Base-by-base conservation (phyloP, 108 stramenopile genomes). In the Nitzschia inconspicua region DNA sequence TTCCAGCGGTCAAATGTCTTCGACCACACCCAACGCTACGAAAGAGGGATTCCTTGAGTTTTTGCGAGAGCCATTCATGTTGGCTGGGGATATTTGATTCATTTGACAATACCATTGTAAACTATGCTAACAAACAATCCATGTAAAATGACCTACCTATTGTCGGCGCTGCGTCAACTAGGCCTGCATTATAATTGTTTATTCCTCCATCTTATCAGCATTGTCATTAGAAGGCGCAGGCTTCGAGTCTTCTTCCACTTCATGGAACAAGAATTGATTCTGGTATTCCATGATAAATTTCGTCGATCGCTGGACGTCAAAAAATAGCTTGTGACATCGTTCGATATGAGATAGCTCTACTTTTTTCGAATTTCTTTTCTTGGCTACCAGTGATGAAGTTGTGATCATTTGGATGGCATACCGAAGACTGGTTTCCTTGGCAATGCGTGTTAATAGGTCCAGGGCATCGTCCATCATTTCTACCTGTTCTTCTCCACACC, bases 351-450 rank as follows among this genome's bases (percentile, higher is more conserved):
- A 66, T 43, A 95, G 65, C 35, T 93, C 89, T 37, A 99, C 97
- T 62, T 86, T 66, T 5, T 81, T 66, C 26, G 86, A 86, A 51
- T 98, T 98, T 47, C 91, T 64, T 68, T 98, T 98, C 37, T 76
- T 65, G 14, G 96, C 94, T 8, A 77, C 73, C 53, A 99, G 75
- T 39, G 78, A 89, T 3, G 96, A 78, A 4, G 94, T 86, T 62
- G 93, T 98, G 61, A 99, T 97, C 95, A 98, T 94, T 47, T 99
- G 97, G 57, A 99, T 98, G 18, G 97, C 97, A 67, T 99, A 99
- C 10, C 98, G 96, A 55, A 99, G 80, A 42, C 87, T 92, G 0
- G 99, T 97, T 87, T 98, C 98, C 50, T 77, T 82, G 24, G 92
- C 97, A 59, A 98, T 97, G 28, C 95, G 76, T 14, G 98, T 95